phyloP scores from a whole-genome alignment of 192 early-diverging fungal species.

The Backusella morwellensis region DNA sequence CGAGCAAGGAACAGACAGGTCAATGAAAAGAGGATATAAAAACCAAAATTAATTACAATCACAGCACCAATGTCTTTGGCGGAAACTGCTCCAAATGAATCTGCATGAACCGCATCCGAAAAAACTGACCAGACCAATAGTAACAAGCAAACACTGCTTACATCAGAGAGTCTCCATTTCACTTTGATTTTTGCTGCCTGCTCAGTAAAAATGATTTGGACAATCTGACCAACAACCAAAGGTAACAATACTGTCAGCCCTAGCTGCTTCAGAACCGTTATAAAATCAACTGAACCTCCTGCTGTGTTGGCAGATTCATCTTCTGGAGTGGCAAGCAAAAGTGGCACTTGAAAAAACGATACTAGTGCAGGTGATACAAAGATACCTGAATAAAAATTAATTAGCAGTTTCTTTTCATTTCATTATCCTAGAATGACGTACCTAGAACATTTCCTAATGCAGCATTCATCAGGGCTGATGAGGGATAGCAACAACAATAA shows the following conservation, averaged over 20 bases:
- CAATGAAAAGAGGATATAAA: conserved; percentile 52
- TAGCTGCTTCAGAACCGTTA: conserved; percentile 50
- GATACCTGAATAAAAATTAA: conserved; percentile 25
- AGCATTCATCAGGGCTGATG: conserved; percentile 58
- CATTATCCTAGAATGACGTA: background rate
- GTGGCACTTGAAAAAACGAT: conserved; percentile 40
- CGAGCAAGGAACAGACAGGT: conserved; percentile 46
- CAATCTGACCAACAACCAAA: conserved; percentile 58
- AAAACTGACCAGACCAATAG: conserved; percentile 69
- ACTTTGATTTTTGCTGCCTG: conserved; percentile 43
- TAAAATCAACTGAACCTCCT: conserved; percentile 39
- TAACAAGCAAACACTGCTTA: conserved; percentile 58
- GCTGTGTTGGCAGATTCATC: conserved; percentile 4
- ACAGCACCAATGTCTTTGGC: conserved; percentile 51
- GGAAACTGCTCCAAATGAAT: conserved; percentile 46
- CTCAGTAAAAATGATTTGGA: conserved; percentile 43
- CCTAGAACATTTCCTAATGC: conserved; percentile 62
- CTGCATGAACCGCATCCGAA: conserved; percentile 60
- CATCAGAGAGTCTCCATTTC: conserved; percentile 49
- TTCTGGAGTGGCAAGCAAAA: conserved; percentile 21
- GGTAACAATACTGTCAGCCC: conserved; percentile 61
- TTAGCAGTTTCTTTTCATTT: background rate
- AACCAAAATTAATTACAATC: conserved; percentile 43
- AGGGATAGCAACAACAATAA: background rate
- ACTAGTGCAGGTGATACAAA: conserved; percentile 57